Conservation (phyloP, 2,329 filamentous ascomycete species). For the Aspergillus brunneoviolaceus region DNA sequence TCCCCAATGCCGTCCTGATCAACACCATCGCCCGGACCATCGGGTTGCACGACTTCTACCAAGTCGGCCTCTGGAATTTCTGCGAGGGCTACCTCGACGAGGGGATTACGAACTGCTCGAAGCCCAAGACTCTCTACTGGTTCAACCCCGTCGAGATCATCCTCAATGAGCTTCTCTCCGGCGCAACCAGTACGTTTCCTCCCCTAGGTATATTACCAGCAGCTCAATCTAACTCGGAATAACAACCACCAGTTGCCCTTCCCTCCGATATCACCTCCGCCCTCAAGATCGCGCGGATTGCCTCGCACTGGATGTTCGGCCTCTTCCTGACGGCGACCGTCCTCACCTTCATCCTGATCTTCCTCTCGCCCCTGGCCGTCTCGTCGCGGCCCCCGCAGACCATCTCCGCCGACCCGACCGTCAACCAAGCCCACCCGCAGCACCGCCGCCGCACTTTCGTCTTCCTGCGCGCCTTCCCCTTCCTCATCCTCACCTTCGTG, state of each 20-base stretch:
- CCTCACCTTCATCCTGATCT: conserved; percentile 70
- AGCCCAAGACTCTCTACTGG: conserved; percentile 72
- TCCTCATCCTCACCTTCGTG: conserved; percentile 67
- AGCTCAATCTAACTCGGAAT: background rate
- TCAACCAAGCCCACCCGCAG: conserved; percentile 29
- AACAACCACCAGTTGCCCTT: conserved; percentile 61
- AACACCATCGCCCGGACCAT: conserved; percentile 84
- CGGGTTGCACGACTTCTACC: conserved; percentile 91
- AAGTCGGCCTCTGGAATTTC: conserved; percentile 86
- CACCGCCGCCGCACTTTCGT: conserved; percentile 40
- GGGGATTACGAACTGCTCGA: conserved; percentile 70
- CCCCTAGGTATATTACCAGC: background rate
- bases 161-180: conserved; percentile 73
- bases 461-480: conserved; percentile 58
- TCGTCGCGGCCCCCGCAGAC: conserved; percentile 40
- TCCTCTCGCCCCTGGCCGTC: conserved; percentile 58
- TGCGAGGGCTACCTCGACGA: conserved; percentile 79
- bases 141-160: conserved; percentile 88
- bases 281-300: conserved; percentile 70
- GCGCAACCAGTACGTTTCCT: conserved; percentile 65
- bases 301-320: conserved; percentile 83
- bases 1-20: conserved; percentile 72
- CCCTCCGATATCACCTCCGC: conserved; percentile 72
- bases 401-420: conserved; percentile 28
- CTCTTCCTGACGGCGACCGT: conserved; percentile 74